Percentiles rank a stretch among this genome's conserved stretches.
Conservation (phyloP, 768 basidiomycete genomes). For the Suillus sp. region DNA sequence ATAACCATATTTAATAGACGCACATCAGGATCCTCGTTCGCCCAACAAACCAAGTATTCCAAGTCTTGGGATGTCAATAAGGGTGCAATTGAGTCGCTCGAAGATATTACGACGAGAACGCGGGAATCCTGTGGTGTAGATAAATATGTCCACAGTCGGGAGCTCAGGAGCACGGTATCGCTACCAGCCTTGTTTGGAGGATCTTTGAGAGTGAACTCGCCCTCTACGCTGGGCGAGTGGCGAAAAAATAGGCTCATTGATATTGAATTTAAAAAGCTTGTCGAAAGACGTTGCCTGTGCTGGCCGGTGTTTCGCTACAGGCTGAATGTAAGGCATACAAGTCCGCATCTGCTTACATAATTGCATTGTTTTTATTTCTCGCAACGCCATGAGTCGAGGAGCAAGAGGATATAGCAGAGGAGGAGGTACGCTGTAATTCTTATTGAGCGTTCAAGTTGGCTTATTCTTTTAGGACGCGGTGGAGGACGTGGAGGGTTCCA, state of each 20-base stretch:
- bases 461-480: constrained; percentile 49
- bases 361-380: constrained; percentile 5
- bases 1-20: constrained; percentile 14
- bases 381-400: constrained; percentile 51
- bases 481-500: constrained; percentile 71
- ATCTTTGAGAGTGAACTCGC: constrained; percentile 31
- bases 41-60: constrained; percentile 37
- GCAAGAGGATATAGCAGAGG: constrained; percentile 58
- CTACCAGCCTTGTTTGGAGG: constrained; percentile 18
- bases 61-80: not conserved
- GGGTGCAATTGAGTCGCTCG: not conserved
- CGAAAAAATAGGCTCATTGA: constrained; percentile 43
- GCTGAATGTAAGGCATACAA: not conserved
- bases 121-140: not conserved
- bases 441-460: not conserved
- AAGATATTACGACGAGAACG: not conserved
- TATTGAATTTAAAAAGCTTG: constrained; percentile 25
- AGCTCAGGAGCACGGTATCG: constrained; percentile 29
- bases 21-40: constrained; percentile 41
- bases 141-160: constrained; percentile 5
- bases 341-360: constrained; percentile 27
- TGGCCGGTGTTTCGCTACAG: not conserved
- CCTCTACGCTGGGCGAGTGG: constrained; percentile 24
- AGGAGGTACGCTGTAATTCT: constrained; percentile 38
- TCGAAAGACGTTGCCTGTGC: not conserved